Evolutionary conservation across 257 asterid genomes (phyloP).

Genomic region (Solanum arcanum): DNA sequence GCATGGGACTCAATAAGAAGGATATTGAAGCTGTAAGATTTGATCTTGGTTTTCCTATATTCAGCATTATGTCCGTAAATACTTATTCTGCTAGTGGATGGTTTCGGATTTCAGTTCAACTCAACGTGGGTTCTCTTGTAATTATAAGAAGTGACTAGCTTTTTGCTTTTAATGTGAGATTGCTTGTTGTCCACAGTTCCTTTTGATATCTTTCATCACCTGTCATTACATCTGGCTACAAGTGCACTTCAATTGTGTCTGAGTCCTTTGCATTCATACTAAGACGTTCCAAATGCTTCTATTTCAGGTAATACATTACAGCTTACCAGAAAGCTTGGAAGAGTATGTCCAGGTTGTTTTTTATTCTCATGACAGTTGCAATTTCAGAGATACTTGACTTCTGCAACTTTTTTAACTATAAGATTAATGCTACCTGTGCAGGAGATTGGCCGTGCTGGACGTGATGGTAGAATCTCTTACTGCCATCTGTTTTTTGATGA

Average conservation of each 20-base stretch:
- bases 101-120: not conserved
- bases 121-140: not conserved
- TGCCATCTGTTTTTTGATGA: slow-evolving; percentile 90
- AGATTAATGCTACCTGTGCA: slow-evolving; percentile 12
- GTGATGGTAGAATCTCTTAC: slow-evolving; percentile 83
- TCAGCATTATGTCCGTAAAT: not conserved
- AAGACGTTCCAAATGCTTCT: slow-evolving; percentile 4
- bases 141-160: not conserved
- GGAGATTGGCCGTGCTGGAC: slow-evolving; percentile 99
- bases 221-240: not conserved
- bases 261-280: not conserved
- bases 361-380: not conserved
- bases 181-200: not conserved
- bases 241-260: not conserved
- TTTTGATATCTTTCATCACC: not conserved
- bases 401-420: slow-evolving; percentile 9
- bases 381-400: not conserved
- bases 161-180: not conserved
- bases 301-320: slow-evolving; percentile 82
- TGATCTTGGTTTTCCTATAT: not conserved
- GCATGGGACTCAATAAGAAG: slow-evolving; percentile 97
- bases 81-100: not conserved
- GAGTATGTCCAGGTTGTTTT: slow-evolving; percentile 83
- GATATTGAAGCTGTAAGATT: slow-evolving; percentile 93
- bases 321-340: slow-evolving; percentile 96